These are phyloP conservation scores for Tephrocybe sp. DNA, from an alignment of 768 basidiomycete species.

Conservation along the genomic window DNA sequence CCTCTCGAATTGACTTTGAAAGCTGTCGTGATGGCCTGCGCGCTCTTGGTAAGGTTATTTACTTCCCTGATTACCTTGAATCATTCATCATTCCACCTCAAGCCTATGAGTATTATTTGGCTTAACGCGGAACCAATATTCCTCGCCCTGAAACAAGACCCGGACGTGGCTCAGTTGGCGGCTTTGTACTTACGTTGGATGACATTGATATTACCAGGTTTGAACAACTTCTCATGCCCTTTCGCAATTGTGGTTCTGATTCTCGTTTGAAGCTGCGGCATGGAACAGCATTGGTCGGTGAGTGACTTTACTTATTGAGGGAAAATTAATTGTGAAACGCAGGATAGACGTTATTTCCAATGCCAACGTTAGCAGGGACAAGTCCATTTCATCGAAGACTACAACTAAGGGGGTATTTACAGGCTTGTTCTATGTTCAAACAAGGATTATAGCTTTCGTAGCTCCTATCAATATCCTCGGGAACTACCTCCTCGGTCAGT, in stretches of 20 bases:
- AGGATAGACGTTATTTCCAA: slow-evolving; percentile 2
- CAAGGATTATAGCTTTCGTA: slow-evolving; percentile 66
- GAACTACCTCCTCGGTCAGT: slow-evolving; percentile 75
- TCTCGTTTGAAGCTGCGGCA: neutral
- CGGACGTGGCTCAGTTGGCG: too few species aligned
- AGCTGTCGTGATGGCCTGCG: slow-evolving; percentile 9
- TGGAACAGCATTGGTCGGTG: slow-evolving; percentile 2
- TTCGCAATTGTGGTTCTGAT: neutral
- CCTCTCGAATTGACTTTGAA: too few species aligned
- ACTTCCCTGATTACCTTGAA: neutral
- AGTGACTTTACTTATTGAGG: neutral
- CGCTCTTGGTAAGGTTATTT: slow-evolving; percentile 3
- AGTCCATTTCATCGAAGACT: neutral
- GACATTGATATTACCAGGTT: slow-evolving; percentile 1
- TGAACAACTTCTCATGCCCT: neutral
- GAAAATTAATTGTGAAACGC: neutral
- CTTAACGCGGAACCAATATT: slow-evolving; percentile 1
- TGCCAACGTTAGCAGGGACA: slow-evolving; percentile 11
- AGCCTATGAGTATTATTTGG: slow-evolving; percentile 7
- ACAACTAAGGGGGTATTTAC: too few species aligned
- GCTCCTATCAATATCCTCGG: slow-evolving; percentile 81
- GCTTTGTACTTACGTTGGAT: too few species aligned
- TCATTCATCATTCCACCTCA: neutral
- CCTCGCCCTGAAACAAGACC: neutral
- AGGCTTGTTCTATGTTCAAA: slow-evolving; percentile 82